Evolutionary conservation across 805 yeast genomes (phyloP), one percentile per base, ranked within the genome.

Genomic region (Deakozyma indianensis): DNA sequence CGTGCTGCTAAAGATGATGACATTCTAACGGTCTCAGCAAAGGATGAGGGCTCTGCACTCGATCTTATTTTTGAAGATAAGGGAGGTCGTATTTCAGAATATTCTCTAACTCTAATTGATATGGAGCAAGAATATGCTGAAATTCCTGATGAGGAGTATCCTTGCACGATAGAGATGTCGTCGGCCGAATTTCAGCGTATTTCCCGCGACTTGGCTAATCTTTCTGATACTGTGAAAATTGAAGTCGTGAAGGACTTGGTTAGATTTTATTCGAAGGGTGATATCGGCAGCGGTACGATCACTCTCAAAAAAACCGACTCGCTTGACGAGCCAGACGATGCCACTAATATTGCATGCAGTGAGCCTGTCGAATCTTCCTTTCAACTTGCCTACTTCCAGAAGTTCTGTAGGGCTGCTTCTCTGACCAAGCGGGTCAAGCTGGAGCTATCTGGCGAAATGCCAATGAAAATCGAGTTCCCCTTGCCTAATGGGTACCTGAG

Each of bases 71-170:
- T 92, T 59, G 98, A 92, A 69, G 97, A 90, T 64, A 77, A 76
- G 65, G 85, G 78, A 65, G 97, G 88, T 59, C 77, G 95, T 61
- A 83, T 90, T 51, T 81, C 94, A 51, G 97, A 90, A 70, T 92
- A 83, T 66, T 75, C 82, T 43, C 74, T 92, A 61, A 87, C 87
- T 63, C 75, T 92, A 61, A 87, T 92, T 95, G 95, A 90, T 60
- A 86, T 92, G 54, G 97, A 92, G 63, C 84, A 94, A 52, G 97
- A 92, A 61, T 84, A 84, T 68, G 75, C 92, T 57, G 80, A 83
- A 56, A 84, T 92, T 61, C 97, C 94, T 56, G 97, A 87, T 56
- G 80, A 88, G 78, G 94, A 85, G 51, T 83, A 83, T 62, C 94
- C 85, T 60, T 78, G 92, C 32, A 78, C 83, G 50, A 73, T 92